Percentiles rank a stretch among this genome's conserved stretches.
Conservation (phyloP, 768 basidiomycete genomes). For the Termitomyces sp. region DNA sequence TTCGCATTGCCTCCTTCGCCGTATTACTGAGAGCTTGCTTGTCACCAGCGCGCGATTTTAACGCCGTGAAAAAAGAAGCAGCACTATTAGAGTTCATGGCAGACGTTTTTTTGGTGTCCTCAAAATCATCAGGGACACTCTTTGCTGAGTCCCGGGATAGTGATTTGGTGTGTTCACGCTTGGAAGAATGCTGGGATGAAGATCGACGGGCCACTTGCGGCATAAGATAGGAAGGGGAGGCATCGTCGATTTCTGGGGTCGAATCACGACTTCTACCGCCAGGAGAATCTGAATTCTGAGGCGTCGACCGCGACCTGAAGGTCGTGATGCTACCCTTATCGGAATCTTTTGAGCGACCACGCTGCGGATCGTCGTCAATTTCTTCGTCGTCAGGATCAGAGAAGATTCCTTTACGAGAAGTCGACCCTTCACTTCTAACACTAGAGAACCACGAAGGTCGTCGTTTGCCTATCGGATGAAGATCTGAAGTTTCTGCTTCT, state of each 20-base stretch:
- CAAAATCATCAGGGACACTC: slow-evolving; percentile 20
- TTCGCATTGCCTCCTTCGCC: slow-evolving; percentile 86
- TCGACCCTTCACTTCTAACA: slow-evolving; percentile 35
- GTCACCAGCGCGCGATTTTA: slow-evolving; percentile 75
- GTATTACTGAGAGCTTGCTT: slow-evolving; percentile 84
- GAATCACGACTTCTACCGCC: slow-evolving; percentile 13
- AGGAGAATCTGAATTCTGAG: slow-evolving; percentile 21
- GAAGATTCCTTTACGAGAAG: slow-evolving; percentile 18
- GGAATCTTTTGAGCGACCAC: slow-evolving; percentile 34
- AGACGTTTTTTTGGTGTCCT: slow-evolving; percentile 32
- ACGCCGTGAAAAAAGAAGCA: slow-evolving; percentile 70
- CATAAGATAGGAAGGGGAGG: slow-evolving; percentile 6
- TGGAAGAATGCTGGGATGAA: slow-evolving; percentile 43
- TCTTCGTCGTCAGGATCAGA: slow-evolving; percentile 14
- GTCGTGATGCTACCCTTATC: slow-evolving; percentile 20
- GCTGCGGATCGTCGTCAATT: slow-evolving; percentile 23
- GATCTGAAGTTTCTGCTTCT: slow-evolving; percentile 13
- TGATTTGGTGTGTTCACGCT: slow-evolving; percentile 28
- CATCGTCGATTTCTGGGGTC: slow-evolving; percentile 10
- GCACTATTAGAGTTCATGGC: slow-evolving; percentile 40
- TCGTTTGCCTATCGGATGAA: slow-evolving; percentile 31
- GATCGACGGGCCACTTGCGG: slow-evolving; percentile 32
- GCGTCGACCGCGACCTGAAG: slow-evolving; percentile 31
- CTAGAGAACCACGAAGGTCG: slow-evolving; percentile 58
- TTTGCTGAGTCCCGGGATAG: slow-evolving; percentile 19